Evolutionary conservation across 1,284 basidiomycete genomes (phyloP).

Genomic region (Cryptococcus hybrid): DNA sequence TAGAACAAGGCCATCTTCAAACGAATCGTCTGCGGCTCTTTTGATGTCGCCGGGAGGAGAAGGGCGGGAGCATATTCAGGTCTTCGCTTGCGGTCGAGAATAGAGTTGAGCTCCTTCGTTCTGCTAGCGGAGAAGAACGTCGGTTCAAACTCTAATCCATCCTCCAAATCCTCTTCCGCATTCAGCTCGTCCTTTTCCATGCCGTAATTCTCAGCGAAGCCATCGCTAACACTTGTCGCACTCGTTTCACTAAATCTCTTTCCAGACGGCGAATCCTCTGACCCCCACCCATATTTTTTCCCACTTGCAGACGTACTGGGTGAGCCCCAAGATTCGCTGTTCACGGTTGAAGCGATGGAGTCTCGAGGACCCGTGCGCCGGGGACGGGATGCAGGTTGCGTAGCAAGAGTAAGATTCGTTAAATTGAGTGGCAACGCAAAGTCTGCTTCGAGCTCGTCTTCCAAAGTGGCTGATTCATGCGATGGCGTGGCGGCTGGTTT

Average conservation of each 20-base stretch:
- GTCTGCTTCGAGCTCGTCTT: slow-evolving; percentile 34
- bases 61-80: slow-evolving; percentile 26
- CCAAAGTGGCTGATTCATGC: too few relatives aligned
- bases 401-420: slow-evolving; percentile 38
- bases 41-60: background rate
- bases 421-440: slow-evolving; percentile 44
- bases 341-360: slow-evolving; percentile 30
- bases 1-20: slow-evolving; percentile 48
- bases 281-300: slow-evolving; percentile 28
- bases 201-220: slow-evolving; percentile 12
- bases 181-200: slow-evolving; percentile 3
- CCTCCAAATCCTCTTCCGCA: slow-evolving; percentile 43
- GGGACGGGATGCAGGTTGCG: slow-evolving; percentile 17
- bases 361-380: slow-evolving; percentile 22
- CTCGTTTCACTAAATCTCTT: slow-evolving; percentile 35
- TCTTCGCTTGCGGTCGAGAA: slow-evolving; percentile 44
- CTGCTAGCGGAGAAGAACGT: slow-evolving; percentile 37
- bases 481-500: background rate
- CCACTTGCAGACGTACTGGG: slow-evolving; percentile 22
- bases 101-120: slow-evolving; percentile 37
- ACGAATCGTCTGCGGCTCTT: slow-evolving; percentile 31
- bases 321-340: slow-evolving; percentile 33
- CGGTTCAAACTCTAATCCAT: slow-evolving; percentile 36
- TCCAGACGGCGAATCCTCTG: slow-evolving; percentile 19
- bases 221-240: slow-evolving; percentile 37